Percentiles rank a stretch among this genome's conserved stretches.
Conservation (phyloP, 148 eudicot genomes). For the Rhododendron simsii region DNA sequence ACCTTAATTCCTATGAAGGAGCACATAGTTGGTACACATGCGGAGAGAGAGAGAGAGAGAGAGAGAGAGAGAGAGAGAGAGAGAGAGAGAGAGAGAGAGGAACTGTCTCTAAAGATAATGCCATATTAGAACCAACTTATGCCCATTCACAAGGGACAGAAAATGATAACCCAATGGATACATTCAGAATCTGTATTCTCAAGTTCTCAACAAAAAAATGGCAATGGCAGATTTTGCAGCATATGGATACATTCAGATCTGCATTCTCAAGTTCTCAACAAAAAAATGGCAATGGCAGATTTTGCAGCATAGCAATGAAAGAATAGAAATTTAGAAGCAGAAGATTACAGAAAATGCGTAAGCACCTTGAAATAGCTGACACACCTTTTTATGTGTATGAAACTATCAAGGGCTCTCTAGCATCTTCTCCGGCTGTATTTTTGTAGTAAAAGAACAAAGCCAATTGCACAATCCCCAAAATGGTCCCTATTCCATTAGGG, state of each 20-base stretch:
- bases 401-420: conserved; percentile 48
- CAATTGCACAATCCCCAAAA: conserved; percentile 62
- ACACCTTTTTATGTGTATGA: conserved; percentile 20
- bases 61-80: neutral
- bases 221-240: neutral
- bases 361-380: neutral
- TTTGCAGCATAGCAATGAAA: conserved; percentile 4
- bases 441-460: conserved; percentile 48
- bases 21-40: neutral
- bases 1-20: neutral
- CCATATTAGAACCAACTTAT: neutral
- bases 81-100: neutral
- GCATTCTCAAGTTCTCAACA: neutral
- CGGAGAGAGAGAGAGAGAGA: neutral
- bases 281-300: neutral
- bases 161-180: neutral
- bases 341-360: neutral
- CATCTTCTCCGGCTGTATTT: conserved; percentile 34
- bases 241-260: too few relatives aligned
- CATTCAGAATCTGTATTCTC: neutral
- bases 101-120: neutral
- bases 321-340: neutral
- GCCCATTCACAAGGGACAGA: neutral
- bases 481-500: conserved; percentile 80
- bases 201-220: neutral